These are phyloP conservation scores for Stagonosporopsis cucurbitacearum DNA, from an alignment of 2,329 filamentous ascomycete genomes.

Conservation along the genomic window DNA sequence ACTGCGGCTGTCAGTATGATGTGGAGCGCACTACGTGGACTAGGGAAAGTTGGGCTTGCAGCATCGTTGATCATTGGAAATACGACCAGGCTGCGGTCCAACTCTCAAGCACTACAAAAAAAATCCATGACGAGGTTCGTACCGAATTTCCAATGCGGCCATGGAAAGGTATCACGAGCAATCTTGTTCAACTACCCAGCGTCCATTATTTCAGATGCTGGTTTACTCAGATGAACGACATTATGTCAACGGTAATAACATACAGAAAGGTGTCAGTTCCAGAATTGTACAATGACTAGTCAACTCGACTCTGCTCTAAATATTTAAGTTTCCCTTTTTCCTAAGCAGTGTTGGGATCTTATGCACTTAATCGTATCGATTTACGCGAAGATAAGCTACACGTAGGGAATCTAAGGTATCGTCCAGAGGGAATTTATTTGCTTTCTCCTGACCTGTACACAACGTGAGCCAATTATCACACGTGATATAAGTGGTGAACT, in stretches of 20 bases:
- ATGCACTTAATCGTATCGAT: not conserved
- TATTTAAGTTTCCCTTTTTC: not conserved
- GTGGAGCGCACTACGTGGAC: not conserved
- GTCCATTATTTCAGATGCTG: not conserved
- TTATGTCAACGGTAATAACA: not conserved
- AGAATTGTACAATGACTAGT: not conserved
- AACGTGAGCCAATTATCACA: slow-evolving; percentile 16
- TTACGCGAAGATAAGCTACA: not conserved
- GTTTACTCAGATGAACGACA: slow-evolving; percentile 2
- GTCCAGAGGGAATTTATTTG: slow-evolving; percentile 72
- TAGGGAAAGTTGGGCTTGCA: not conserved
- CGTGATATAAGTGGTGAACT: slow-evolving; percentile 15
- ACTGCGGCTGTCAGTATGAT: slow-evolving; percentile 10
- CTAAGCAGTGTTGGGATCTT: not conserved
- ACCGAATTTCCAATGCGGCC: not conserved
- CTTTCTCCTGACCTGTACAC: slow-evolving; percentile 61
- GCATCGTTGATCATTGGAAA: not conserved
- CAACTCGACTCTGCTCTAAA: not conserved
- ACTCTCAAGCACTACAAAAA: not conserved
- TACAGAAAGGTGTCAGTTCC: not conserved
- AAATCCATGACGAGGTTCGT: not conserved
- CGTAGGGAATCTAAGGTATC: slow-evolving; percentile 38
- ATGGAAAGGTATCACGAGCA: slow-evolving; percentile 4
- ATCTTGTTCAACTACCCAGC: not conserved
- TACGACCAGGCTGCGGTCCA: not conserved